Evolutionary conservation across 768 basidiomycete species (phyloP).

Genomic region (Suillus placidus): DNA sequence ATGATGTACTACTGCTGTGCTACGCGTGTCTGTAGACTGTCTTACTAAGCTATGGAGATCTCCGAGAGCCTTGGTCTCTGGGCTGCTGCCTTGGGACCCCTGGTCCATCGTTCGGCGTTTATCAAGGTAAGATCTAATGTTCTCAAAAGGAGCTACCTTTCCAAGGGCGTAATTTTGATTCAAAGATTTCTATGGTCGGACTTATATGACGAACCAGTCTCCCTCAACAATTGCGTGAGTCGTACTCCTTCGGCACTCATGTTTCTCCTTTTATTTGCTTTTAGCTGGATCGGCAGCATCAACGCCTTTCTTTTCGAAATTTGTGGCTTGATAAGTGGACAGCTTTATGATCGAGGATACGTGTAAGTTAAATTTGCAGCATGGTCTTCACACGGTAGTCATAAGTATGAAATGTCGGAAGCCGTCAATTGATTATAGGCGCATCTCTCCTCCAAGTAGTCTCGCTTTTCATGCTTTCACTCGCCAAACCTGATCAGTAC

Average conservation of each 20-base stretch:
- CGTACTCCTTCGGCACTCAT: background rate
- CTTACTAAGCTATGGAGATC: too few species aligned
- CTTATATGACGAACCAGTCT: constrained; percentile 39
- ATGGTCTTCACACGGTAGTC: background rate
- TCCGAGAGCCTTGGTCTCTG: too few species aligned
- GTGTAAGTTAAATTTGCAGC: constrained; percentile 37
- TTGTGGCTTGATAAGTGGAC: constrained; percentile 48
- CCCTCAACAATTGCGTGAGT: constrained; percentile 44
- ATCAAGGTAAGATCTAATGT: constrained; percentile 38
- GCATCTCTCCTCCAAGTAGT: constrained; percentile 33
- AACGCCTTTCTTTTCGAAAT: constrained; percentile 51
- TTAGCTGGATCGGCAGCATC: constrained; percentile 50
- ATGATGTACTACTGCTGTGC: too few species aligned
- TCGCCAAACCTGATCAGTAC: constrained; percentile 43
- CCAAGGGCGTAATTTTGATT: background rate
- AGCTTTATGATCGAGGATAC: constrained; percentile 55
- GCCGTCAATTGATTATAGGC: constrained; percentile 27
- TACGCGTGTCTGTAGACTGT: too few species aligned
- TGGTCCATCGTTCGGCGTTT: constrained; percentile 48
- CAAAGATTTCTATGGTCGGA: constrained; percentile 43
- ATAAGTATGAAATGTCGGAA: constrained; percentile 4
- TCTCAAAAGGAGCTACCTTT: background rate
- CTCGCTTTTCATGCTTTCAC: constrained; percentile 49
- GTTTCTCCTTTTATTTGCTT: background rate
- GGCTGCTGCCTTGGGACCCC: too few species aligned